Percentiles rank a stretch among this genome's conserved stretches.
phyloP scores from a whole-genome alignment of 179 eudicot species.

The Heliamphora pulchella region DNA sequence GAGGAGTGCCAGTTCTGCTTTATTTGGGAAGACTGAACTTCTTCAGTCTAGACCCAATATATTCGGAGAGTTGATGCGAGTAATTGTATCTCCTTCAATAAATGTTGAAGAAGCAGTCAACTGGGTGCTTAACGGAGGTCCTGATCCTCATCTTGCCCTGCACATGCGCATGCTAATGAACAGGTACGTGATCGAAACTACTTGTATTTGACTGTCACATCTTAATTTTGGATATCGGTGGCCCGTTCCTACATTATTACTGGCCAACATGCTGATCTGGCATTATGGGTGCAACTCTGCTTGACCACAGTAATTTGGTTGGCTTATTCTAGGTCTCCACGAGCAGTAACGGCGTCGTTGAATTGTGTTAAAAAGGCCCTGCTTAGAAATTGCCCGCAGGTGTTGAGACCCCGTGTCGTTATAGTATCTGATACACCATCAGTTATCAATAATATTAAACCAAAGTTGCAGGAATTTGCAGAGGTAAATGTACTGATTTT shows the following conservation, averaged over 20 bases:
- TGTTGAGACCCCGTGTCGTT: conserved; percentile 52
- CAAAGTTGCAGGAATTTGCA: conserved; percentile 51
- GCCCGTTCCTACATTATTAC: too few species aligned
- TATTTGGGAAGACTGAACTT: conserved; percentile 65
- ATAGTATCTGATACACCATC: conserved; percentile 90
- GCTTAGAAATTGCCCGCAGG: conserved; percentile 24
- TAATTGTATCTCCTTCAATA: conserved; percentile 72
- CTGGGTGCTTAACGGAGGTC: conserved; percentile 55
- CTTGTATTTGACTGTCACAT: too few species aligned
- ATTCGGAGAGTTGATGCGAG: conserved; percentile 81
- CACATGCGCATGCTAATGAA: conserved; percentile 97
- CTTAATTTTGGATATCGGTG: too few species aligned
- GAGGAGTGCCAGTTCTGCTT: conserved; percentile 58
- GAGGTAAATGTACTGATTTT: conserved; percentile 39
- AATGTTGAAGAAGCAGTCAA: conserved; percentile 64
- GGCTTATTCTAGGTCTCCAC: conserved; percentile 42
- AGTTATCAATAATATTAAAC: conserved; percentile 43
- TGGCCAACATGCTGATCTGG: too few species aligned
- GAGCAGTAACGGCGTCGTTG: conserved; percentile 72
- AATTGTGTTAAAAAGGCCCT: conserved; percentile 60
- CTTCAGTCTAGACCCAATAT: conserved; percentile 71
- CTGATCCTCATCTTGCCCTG: conserved; percentile 67
- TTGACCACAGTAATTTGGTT: too few species aligned
- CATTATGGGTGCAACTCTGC: too few species aligned
- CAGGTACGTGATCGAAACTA: conserved; percentile 32